phyloP scores from a whole-genome alignment of 2,329 filamentous ascomycete species.

The Exophiala phaeomuriformis region DNA sequence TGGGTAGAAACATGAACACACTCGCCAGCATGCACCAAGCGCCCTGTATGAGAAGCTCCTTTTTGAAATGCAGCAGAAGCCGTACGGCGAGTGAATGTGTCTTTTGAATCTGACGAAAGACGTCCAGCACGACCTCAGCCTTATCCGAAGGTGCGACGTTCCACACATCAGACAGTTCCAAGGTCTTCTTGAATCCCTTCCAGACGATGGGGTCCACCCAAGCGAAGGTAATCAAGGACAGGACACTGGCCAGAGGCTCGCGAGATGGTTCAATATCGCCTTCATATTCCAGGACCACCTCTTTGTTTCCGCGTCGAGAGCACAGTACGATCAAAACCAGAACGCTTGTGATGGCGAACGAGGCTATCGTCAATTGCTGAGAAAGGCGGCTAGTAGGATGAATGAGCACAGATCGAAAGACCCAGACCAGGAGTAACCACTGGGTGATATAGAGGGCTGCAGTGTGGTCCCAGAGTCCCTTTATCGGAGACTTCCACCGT shows the following conservation, averaged over 20 bases:
- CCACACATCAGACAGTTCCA: conserved; percentile 84
- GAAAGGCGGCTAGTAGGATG: conserved; percentile 60
- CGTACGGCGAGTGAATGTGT: conserved; percentile 72
- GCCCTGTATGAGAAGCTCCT: conserved; percentile 67
- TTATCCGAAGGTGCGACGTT: conserved; percentile 85
- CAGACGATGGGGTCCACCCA: conserved; percentile 89
- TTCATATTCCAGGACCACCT: conserved; percentile 81
- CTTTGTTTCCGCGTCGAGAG: conserved; percentile 86
- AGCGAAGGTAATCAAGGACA: conserved; percentile 78
- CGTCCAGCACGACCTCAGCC: conserved; percentile 67
- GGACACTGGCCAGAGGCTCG: conserved; percentile 78
- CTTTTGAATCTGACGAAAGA: conserved; percentile 80
- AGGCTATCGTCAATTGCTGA: conserved; percentile 59
- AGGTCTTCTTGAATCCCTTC: conserved; percentile 76
- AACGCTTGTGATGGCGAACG: conserved; percentile 68
- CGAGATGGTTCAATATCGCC: conserved; percentile 77
- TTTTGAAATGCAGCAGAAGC: conserved; percentile 75
- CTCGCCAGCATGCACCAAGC: conserved; percentile 72
- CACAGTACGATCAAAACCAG: conserved; percentile 69
- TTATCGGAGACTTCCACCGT: conserved; percentile 58
- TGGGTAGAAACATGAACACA: conserved; percentile 83
- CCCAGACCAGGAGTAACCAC: conserved; percentile 67
- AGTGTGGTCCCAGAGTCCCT: conserved; percentile 86
- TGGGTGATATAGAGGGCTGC: conserved; percentile 72
- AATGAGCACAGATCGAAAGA: conserved; percentile 80